phyloP scores from a whole-genome alignment of 2,329 filamentous ascomycete genomes.

The Microdochium trichocladiopsis region DNA sequence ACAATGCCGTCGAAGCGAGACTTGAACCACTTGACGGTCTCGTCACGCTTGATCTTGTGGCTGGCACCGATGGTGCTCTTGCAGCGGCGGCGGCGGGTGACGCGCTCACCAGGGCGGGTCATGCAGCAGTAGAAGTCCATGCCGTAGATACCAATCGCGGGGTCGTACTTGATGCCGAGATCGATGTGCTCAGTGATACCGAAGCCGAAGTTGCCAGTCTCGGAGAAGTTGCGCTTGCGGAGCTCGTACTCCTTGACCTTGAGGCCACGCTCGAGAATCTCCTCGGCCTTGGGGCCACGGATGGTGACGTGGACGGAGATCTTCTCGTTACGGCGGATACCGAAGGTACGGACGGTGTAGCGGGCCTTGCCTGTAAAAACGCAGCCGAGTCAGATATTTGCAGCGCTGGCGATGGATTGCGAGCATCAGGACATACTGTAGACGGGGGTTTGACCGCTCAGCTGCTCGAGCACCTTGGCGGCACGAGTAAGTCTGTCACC shows the following conservation, averaged over 20 bases:
- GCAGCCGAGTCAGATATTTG: background rate
- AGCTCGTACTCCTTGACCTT: conserved; percentile 99
- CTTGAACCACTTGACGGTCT: conserved; percentile 97
- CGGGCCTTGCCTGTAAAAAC: conserved; percentile 79
- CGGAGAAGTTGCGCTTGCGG: conserved; percentile 98
- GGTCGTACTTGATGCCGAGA: conserved; percentile 99
- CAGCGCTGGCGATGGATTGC: background rate
- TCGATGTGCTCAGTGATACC: conserved; percentile 99
- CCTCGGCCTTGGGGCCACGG: conserved; percentile 97
- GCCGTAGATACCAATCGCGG: conserved; percentile 96
- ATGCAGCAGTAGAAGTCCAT: conserved; percentile 99
- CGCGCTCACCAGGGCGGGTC: conserved; percentile 97
- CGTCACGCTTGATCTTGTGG: conserved; percentile 89
- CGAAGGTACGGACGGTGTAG: conserved; percentile 99
- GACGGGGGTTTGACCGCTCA: conserved; percentile 98
- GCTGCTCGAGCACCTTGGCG: conserved; percentile 99
- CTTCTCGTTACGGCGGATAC: conserved; percentile 99
- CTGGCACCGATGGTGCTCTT: conserved; percentile 78
- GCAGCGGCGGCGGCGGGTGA: conserved; percentile 87
- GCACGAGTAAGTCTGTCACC: conserved; percentile 99
- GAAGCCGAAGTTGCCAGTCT: conserved; percentile 99
- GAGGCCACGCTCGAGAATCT: conserved; percentile 99
- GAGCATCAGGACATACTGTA: conserved; percentile 74
- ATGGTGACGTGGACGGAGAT: conserved; percentile 99
- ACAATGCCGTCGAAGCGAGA: conserved; percentile 95